phyloP scores from a whole-genome alignment of 768 basidiomycete genomes.

The Mycena pura region DNA sequence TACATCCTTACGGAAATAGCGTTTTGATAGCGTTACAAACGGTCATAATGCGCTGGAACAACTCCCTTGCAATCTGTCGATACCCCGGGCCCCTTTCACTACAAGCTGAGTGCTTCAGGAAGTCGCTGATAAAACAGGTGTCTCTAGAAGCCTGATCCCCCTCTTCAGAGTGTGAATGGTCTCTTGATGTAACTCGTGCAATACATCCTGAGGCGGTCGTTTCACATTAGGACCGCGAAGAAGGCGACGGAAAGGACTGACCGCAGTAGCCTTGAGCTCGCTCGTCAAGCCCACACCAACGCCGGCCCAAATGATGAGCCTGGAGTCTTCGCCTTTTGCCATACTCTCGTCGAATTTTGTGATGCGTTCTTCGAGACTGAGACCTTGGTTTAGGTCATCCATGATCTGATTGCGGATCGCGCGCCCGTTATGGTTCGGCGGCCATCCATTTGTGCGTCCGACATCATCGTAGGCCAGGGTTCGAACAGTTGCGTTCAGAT shows the following conservation, averaged over 20 bases:
- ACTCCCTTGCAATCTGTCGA: too few relatives aligned
- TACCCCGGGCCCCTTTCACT: too few relatives aligned
- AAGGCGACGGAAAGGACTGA: conserved; percentile 20
- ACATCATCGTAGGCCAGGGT: conserved; percentile 53
- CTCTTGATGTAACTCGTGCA: neutral
- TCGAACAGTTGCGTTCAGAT: conserved; percentile 42
- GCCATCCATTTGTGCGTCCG: conserved; percentile 50
- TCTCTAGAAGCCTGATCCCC: neutral
- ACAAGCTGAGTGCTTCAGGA: too few relatives aligned
- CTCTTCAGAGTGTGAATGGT: neutral
- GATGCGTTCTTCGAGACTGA: conserved; percentile 38
- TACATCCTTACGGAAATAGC: too few relatives aligned
- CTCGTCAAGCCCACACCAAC: conserved; percentile 45
- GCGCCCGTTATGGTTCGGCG: conserved; percentile 50
- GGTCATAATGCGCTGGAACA: too few relatives aligned
- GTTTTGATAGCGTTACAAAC: too few relatives aligned
- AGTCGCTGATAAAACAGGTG: too few relatives aligned
- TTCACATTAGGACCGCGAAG: neutral
- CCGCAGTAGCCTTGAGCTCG: conserved; percentile 39
- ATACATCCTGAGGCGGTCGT: neutral
- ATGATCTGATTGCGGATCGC: conserved; percentile 47
- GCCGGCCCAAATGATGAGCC: conserved; percentile 52
- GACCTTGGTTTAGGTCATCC: conserved; percentile 37
- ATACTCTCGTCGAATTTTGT: conserved; percentile 37
- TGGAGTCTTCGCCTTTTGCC: conserved; percentile 36